These are phyloP conservation scores for Talaromyces piceae DNA, from an alignment of 2,329 filamentous ascomycete genomes.

Conservation along the genomic window DNA sequence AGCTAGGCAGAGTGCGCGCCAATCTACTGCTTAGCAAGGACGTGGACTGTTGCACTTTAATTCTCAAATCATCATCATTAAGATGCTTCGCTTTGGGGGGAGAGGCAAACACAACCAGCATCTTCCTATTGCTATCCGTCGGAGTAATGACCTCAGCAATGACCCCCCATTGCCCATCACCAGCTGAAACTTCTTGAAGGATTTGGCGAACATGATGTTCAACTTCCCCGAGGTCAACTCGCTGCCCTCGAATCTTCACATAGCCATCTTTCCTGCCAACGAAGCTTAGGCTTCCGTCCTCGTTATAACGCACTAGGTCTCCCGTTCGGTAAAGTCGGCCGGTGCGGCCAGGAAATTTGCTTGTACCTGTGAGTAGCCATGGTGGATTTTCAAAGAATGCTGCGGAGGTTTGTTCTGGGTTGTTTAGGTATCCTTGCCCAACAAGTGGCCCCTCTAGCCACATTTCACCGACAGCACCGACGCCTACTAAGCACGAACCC, in stretches of 20 bases:
- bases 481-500: not conserved
- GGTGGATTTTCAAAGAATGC: slow-evolving; percentile 10
- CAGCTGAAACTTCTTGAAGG: not conserved
- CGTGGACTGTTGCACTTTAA: not conserved
- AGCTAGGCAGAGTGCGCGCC: slow-evolving; percentile 9
- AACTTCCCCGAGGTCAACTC: slow-evolving; percentile 35
- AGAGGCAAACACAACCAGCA: not conserved
- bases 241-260: slow-evolving; percentile 36
- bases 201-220: slow-evolving; percentile 16
- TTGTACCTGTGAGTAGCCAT: not conserved
- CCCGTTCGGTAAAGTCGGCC: slow-evolving; percentile 27
- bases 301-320: slow-evolving; percentile 26
- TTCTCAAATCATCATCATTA: not conserved
- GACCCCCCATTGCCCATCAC: not conserved
- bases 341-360: not conserved
- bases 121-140: not conserved
- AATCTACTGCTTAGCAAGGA: not conserved
- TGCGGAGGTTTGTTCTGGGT: not conserved
- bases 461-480: slow-evolving; percentile 31
- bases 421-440: slow-evolving; percentile 2
- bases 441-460: slow-evolving; percentile 4
- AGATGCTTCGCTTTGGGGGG: not conserved
- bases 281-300: slow-evolving; percentile 26
- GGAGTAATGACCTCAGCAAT: slow-evolving; percentile 5
- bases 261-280: slow-evolving; percentile 30